phyloP scores from a whole-genome alignment of 139 green algal species.

The Micromonas pusilla region DNA sequence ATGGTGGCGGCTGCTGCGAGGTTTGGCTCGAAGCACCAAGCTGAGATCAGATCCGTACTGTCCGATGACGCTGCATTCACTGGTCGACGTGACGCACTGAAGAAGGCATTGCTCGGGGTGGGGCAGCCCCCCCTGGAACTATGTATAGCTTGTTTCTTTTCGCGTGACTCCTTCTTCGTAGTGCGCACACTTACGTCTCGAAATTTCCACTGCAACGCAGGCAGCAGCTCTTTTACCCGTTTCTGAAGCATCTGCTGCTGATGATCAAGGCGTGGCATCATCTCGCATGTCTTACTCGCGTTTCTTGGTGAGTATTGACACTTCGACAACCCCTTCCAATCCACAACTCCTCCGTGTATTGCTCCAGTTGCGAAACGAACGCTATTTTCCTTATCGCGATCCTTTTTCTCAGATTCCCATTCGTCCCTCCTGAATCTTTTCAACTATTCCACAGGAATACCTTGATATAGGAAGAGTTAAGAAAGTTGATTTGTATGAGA shows the following conservation, averaged over 20 bases:
- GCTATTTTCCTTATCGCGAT: not conserved
- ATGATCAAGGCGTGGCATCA: conserved; percentile 66
- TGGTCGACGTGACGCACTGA: not conserved
- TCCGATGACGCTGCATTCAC: not conserved
- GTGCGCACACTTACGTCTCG: not conserved
- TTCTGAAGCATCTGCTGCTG: conserved; percentile 11
- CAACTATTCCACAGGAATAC: conserved; percentile 79
- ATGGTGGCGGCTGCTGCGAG: not conserved
- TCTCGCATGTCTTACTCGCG: conserved; percentile 98
- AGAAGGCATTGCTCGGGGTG: not conserved
- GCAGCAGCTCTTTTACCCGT: not conserved
- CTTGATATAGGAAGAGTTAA: conserved; percentile 98
- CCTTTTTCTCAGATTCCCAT: no score
- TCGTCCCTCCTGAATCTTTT: no score
- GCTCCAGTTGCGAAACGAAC: not conserved
- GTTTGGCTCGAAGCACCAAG: not conserved
- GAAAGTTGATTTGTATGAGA: conserved; percentile 99
- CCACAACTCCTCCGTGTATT: not conserved
- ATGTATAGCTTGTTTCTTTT: not conserved
- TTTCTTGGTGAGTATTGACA: conserved; percentile 59
- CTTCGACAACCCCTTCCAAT: not conserved
- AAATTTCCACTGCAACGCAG: not conserved
- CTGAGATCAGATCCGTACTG: not conserved
- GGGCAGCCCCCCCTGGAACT: no score
- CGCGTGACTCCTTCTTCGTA: not conserved